These are phyloP conservation scores for Beauveria brongniartii DNA, from an alignment of 2,329 filamentous ascomycete species.

Conservation along the genomic window DNA sequence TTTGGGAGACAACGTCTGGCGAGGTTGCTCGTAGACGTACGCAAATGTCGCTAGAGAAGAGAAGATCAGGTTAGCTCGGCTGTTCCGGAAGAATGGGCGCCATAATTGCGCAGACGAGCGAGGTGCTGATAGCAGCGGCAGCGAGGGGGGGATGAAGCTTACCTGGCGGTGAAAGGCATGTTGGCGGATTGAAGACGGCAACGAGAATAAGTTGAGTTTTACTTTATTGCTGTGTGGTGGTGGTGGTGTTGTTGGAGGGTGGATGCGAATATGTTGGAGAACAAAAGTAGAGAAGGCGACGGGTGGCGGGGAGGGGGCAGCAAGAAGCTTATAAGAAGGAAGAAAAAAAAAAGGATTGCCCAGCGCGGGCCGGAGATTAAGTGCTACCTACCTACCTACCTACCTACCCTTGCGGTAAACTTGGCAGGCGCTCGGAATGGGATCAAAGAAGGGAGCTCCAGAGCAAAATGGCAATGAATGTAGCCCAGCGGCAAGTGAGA, in stretches of 20 bases:
- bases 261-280: not conserved
- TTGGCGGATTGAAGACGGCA: conserved; percentile 21
- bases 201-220: not conserved
- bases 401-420: not conserved
- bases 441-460: not conserved
- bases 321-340: conserved; percentile 10
- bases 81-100: not conserved
- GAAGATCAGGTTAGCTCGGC: not conserved
- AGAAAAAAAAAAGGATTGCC: not conserved
- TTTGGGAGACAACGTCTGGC: not conserved
- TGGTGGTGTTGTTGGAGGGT: not conserved
- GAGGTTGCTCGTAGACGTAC: not conserved
- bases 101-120: not conserved
- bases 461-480: not conserved
- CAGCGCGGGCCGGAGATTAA: not conserved
- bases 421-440: not conserved
- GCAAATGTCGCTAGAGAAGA: conserved; percentile 8
- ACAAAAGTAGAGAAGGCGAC: not conserved
- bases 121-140: not conserved
- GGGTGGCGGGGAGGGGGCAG: not conserved
- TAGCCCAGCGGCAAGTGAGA: not conserved
- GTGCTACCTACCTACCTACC: not conserved
- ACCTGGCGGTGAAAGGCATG: conserved; percentile 55
- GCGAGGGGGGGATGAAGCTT: conserved; percentile 21
- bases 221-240: not conserved